Base-by-base conservation (phyloP, 441 rosid species). In the Flueggea neowawraea region DNA sequence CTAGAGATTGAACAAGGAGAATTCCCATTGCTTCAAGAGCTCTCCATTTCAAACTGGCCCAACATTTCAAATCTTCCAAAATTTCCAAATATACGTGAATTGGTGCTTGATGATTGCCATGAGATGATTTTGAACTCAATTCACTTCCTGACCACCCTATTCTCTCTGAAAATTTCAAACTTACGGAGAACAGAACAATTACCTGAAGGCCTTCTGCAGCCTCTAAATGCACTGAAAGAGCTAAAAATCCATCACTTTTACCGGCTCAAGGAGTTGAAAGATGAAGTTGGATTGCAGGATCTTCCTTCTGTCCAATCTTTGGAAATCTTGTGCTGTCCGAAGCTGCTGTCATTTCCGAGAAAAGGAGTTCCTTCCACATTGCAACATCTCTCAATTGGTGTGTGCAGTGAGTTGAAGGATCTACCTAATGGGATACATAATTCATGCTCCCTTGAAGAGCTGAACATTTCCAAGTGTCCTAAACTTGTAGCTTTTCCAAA, bases 241-340 rank as follows among this genome's bases (percentile, higher is more conserved):
- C 60, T 67, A 59, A 67, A 60, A 47, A 60, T 67, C 49, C 39
- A 54, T 54, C 43, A 60, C 49, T 67, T 67, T 6, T 60, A 67
- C 54, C 49, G 60, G 60, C 55, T 60, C 5, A 54, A 54, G 64
- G n/a, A 22, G 5, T 44, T 67, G 55, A n/a, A 60, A 16, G 55
- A 67, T 16, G 70, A 54, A 55, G 16, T 45, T 12, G 70, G 70
- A 16, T 47, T 67, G 28, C 64, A 54, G 14, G 64, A 54, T 47
- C 64, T 67, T 60, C 60, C 55, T 16, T 60, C 70, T 8, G 39
- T 67, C 50, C 60, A 17, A 10, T 32, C 45, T 11, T 54, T 67
- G 36, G 70, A 67, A 17, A 49, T 67, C 14, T 48, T 60, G 22
- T 60, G 64, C 60, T 67, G 70, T 61, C 70, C 70, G 41, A 67